phyloP scores from a whole-genome alignment of 73 alveolate genomes.

The Paramecium octaurelia region DNA sequence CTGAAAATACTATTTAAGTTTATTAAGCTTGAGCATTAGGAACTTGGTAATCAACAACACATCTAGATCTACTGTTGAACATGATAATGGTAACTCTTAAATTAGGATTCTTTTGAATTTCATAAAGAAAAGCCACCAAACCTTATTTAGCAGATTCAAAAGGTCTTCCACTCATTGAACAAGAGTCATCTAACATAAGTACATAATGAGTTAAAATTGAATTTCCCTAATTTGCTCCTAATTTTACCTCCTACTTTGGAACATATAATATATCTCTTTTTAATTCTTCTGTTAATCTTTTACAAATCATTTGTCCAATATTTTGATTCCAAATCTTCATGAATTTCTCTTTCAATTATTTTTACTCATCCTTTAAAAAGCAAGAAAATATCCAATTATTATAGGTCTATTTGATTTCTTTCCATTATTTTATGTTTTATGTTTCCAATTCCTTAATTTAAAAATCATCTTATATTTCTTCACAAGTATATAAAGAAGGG shows the following conservation, averaged over 20 bases:
- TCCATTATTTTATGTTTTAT: neutral
- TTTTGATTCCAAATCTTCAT: neutral
- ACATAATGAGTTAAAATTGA: neutral
- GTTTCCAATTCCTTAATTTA: neutral
- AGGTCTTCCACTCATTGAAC: neutral
- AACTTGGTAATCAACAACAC: neutral
- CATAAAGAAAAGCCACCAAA: neutral
- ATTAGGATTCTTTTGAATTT: neutral
- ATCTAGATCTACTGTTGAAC: neutral
- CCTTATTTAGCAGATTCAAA: neutral
- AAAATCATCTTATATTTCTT: neutral
- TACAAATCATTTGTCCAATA: neutral
- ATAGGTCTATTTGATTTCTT: neutral
- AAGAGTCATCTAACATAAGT: neutral
- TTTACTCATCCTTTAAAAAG: neutral
- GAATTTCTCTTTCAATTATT: neutral
- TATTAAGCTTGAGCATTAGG: neutral
- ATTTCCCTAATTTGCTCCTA: neutral
- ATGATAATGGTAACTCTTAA: neutral
- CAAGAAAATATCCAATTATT: neutral
- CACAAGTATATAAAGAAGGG: neutral
- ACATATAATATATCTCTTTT: neutral
- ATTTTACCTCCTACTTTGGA: neutral
- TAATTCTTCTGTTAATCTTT: neutral
- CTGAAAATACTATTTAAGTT: neutral